Conservation (phyloP, 805 yeast species). For the Candida glaebosa region DNA sequence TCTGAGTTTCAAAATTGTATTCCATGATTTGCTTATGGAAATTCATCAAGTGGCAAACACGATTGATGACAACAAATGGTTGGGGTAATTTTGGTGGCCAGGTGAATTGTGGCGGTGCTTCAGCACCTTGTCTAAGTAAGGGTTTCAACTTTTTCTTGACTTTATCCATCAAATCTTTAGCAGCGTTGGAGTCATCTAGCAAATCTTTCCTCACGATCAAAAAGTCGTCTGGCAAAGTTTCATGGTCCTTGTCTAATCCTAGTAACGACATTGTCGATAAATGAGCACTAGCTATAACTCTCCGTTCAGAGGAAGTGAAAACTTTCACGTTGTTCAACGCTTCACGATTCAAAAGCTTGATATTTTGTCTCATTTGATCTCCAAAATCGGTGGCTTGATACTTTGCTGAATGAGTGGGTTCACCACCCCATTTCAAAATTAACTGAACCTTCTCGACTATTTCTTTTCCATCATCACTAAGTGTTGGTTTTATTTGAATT, state of each 20-base stretch:
- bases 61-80: conserved; percentile 88
- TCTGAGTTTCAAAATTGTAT: conserved; percentile 65
- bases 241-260: conserved; percentile 53
- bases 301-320: conserved; percentile 88
- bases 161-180: conserved; percentile 95
- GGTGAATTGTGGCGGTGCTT: conserved; percentile 95
- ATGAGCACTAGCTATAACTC: conserved; percentile 91
- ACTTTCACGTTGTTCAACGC: conserved; percentile 83
- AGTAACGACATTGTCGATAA: conserved; percentile 76
- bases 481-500: conserved; percentile 88
- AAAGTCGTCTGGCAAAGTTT: conserved; percentile 65
- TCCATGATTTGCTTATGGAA: conserved; percentile 84
- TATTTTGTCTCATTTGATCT: conserved; percentile 90
- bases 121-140: conserved; percentile 87
- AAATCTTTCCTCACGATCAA: conserved; percentile 83
- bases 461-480: conserved; percentile 53
- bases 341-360: conserved; percentile 77
- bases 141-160: conserved; percentile 97
- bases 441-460: conserved; percentile 93
- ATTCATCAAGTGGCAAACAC: conserved; percentile 94
- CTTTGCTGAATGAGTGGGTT: conserved; percentile 95
- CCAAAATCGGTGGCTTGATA: conserved; percentile 95
- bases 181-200: conserved; percentile 95
- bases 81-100: conserved; percentile 99
- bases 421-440: conserved; percentile 98